Evolutionary conservation across 148 eudicot species (phyloP), one percentile per base, ranked within the genome.

Genomic region (Beta vulgaris): DNA sequence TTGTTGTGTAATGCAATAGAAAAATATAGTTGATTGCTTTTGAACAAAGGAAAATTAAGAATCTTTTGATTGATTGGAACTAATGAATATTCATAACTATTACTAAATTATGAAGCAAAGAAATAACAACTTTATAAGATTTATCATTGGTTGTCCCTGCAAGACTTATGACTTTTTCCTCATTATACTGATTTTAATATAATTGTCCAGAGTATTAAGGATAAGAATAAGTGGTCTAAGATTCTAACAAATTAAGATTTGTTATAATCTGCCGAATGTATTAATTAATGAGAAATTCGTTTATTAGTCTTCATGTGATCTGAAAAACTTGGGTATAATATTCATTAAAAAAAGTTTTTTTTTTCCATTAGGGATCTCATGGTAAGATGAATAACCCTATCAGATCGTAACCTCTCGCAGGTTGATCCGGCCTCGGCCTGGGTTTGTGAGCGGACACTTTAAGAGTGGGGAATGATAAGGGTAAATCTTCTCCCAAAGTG

Each of bases 241-340:
- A 57, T 57, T 57, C 61, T 57, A 23, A 15, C 61, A 53, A 39
- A 25, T n/a, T 58, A 57, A 23, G 12, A 74, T 42, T 61, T 44
- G 21, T 31, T 14, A 61, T 59, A 46, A 34, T 29, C 39, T 16
- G n/a, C 49, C 61, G 61, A 48, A 69, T 21, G 43, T 32, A 51
- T 32, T 29, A 18, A 46, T 43, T 43, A 18, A 61, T 62, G n/a
- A 70, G 53, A 58, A 21, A 32, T 60, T 44, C 42, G 59, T 6
- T 25, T 13, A 61, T 74, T 64, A 61, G 46, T 34, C 69, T 74
- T 62, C 77, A 74, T 74, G 59, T 74, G 77, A 74, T 61, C 28
- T 39, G 70, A 74, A 74, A 70, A 63, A 48, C 48, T 74, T 48
- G 60, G 23, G 10, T 21, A 37, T 21, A 36, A 5, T 5, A 57